Evolutionary conservation across 345 rosid genomes (phyloP).

Genomic region (Punica granatum): DNA sequence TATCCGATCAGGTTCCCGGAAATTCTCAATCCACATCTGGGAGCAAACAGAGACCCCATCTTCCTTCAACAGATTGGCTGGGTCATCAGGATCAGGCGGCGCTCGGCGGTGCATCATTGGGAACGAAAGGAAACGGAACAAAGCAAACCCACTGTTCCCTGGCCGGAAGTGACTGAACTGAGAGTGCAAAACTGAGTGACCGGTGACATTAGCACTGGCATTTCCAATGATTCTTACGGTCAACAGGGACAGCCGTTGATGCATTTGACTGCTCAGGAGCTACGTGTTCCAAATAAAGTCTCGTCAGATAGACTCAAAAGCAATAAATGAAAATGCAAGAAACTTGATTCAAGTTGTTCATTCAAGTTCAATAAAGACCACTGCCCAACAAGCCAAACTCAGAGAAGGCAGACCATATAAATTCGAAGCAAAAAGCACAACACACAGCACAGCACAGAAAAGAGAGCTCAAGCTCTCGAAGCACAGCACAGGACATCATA

Average conservation of each 20-base stretch:
- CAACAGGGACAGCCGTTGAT: conserved; percentile 3
- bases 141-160: conserved; percentile 12
- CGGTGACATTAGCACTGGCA: neutral
- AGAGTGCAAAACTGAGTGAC: neutral
- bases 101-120: conserved; percentile 44
- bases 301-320: neutral
- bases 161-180: conserved; percentile 4
- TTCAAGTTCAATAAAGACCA: too few species aligned
- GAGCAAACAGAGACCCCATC: conserved; percentile 91
- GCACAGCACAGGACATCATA: too few species aligned
- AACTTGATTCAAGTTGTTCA: too few species aligned
- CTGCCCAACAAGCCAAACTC: too few species aligned
- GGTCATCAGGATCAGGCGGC: conserved; percentile 73
- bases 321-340: neutral
- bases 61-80: conserved; percentile 70
- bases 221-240: conserved; percentile 1
- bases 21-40: conserved; percentile 83
- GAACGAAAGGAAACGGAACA: conserved; percentile 44
- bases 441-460: too few species aligned
- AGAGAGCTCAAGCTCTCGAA: too few species aligned
- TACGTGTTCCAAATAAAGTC: neutral
- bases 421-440: too few species aligned
- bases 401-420: too few species aligned
- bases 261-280: conserved; percentile 2
- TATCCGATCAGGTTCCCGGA: conserved; percentile 38